These are phyloP conservation scores for Aspergillus hortae DNA, from an alignment of 2,329 filamentous ascomycete species.

Conservation along the genomic window DNA sequence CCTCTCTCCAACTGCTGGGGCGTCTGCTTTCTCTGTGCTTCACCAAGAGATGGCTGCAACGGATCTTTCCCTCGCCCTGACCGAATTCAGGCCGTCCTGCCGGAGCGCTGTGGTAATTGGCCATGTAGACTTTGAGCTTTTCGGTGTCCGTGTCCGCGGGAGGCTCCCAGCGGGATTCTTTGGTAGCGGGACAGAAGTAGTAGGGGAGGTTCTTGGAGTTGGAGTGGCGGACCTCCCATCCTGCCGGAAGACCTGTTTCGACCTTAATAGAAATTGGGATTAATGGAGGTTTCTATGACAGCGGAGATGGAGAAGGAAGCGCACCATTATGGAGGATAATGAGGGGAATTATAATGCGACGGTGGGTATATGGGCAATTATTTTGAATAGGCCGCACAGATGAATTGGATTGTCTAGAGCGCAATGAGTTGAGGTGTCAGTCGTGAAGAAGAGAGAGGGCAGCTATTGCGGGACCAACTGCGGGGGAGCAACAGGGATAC, in stretches of 20 bases:
- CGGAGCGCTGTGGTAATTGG: conserved; percentile 68
- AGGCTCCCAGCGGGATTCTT: conserved; percentile 93
- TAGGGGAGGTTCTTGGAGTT: conserved; percentile 99
- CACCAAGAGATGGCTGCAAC: conserved; percentile 85
- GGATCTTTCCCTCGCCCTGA: conserved; percentile 75
- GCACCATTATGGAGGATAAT: neutral
- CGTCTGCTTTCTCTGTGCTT: conserved; percentile 88
- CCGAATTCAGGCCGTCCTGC: conserved; percentile 29
- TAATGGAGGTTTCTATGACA: conserved; percentile 2
- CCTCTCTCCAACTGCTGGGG: conserved; percentile 89
- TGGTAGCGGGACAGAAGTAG: conserved; percentile 88
- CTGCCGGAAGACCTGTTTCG: conserved; percentile 75
- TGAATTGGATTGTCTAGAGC: neutral
- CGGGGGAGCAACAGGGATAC: conserved; percentile 27
- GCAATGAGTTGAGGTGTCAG: neutral
- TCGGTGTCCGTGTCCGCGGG: conserved; percentile 84
- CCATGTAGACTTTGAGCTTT: conserved; percentile 93
- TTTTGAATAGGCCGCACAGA: neutral
- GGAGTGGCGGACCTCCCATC: conserved; percentile 96
- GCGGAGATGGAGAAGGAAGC: neutral
- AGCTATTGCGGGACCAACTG: conserved; percentile 16
- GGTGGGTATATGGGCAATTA: too few relatives aligned
- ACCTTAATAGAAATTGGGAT: conserved; percentile 41
- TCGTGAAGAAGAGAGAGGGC: conserved; percentile 3
- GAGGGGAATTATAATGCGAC: neutral